Evolutionary conservation across 2,329 filamentous ascomycete genomes (phyloP), one percentile per base, ranked within the genome.

Genomic region (Epichloe uncinata): DNA sequence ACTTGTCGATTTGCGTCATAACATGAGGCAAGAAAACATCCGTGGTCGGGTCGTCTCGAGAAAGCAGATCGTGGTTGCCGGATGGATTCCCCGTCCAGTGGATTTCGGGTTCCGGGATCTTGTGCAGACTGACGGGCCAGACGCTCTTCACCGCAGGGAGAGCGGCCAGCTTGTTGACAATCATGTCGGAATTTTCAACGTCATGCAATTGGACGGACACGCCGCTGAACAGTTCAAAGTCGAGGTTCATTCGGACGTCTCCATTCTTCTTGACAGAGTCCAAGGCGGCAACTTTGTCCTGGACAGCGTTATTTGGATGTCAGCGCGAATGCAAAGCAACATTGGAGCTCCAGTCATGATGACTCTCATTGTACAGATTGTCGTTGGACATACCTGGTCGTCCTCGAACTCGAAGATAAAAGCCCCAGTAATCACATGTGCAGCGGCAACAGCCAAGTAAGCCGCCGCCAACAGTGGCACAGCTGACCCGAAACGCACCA

Each of bases 121-220:
- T 20, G 34, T 42, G 38, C 36, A 40, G n/a, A 9, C 18, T 42
- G n/a, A 65, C 56, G 3, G 64, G 63, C 61, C 61, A 66, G 12
- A 64, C 50, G 6, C 51, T 54, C 53, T 59, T 62, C 47, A 66
- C 58, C 5, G 50, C 50, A 36, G 56, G 45, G 42, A 59, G 48
- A 34, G 50, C 54, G 38, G 56, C 53, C 26, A 66, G 58, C 54
- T 66, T 62, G 16, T 58, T 58, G 56, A 57, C 57, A 48, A 66
- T 61, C 38, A 66, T 56, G 43, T 69, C 66, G 30, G 69, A 64
- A 15, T 61, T 65, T 52, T 63, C 48, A 54, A 56, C 52, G 54
- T 63, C 50, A 7, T 62, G 49, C 30, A 60, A 30, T 36, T 56
- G 54, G 40, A 60, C 55, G 1, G 60, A 61, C 7, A 52, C 48